Conservation (phyloP, 805 yeast genomes). For the Spencermartinsiella europaea region DNA sequence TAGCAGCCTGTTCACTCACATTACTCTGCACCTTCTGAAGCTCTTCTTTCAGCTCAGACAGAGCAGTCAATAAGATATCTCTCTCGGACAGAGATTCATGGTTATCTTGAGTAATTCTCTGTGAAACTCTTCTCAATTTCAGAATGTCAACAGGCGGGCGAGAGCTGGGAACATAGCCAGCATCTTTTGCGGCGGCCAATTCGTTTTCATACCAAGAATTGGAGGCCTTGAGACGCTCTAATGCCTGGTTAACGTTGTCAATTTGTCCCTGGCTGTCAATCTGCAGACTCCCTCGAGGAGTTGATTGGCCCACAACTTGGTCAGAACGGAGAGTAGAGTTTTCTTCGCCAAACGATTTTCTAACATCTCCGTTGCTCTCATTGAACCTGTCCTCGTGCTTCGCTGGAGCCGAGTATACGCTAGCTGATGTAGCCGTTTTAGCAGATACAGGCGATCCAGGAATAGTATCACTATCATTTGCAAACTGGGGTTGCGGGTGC, state of each 20-base stretch:
- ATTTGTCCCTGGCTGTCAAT: neutral
- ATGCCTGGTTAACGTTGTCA: conserved; percentile 16
- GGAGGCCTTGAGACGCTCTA: conserved; percentile 28
- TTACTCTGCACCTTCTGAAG: conserved; percentile 21
- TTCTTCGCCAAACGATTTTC: conserved; percentile 1
- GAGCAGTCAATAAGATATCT: conserved; percentile 25
- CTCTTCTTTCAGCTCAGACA: conserved; percentile 24
- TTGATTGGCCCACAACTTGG: conserved; percentile 8
- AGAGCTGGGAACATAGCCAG: conserved; percentile 25
- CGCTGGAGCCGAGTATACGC: neutral
- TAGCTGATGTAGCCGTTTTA: neutral
- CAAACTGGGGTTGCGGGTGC: neutral
- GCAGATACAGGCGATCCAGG: neutral
- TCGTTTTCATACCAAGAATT: conserved; percentile 29
- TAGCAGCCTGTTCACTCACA: conserved; percentile 24
- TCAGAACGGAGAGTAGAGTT: neutral
- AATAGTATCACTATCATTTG: neutral
- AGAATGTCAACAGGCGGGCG: conserved; percentile 26
- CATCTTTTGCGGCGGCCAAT: conserved; percentile 24
- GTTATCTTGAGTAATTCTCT: conserved; percentile 25
- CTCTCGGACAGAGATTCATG: conserved; percentile 22
- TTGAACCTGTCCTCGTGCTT: neutral
- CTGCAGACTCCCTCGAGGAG: conserved; percentile 7
- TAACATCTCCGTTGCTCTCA: neutral
- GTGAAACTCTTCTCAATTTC: conserved; percentile 26